Evolutionary conservation across 2,329 filamentous ascomycete genomes (phyloP), one percentile per base, ranked within the genome.

Genomic region (Orbilia oligospora): DNA sequence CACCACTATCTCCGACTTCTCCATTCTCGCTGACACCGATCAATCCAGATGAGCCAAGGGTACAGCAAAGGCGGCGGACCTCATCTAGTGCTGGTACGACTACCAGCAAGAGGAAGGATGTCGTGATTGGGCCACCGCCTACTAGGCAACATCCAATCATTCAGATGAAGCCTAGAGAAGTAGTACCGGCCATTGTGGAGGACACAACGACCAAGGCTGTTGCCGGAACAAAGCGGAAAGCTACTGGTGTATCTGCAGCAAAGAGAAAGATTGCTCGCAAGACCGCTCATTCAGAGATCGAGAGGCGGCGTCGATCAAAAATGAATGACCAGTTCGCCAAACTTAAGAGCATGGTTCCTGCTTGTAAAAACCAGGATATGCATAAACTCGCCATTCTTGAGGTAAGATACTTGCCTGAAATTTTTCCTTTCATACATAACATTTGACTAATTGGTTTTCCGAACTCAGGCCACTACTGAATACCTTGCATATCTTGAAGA

Each of bases 251-350:
- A 33, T 76, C 81, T 81, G 93, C 93, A 0, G 94, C 94, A 0
- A 94, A 94, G n/a, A 89, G 94, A 71, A 98, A 97, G 86, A 97
- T 96, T 81, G 94, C 96, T 5, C 89, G 96, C 81, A 98, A 97
- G 86, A 98, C 95, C 0, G 96, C 96, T 10, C 96, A 99, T 83
- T 97, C 94, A 83, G 86, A 98, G 81, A 99, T 98, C 81, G 96
- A 99, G 86, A 88, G 96, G 55, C 87, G 95, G 73, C 87, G 96
- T 82, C 88, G 96, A 80, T 97, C 93, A 12, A 99, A 98, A 87
- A 99, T 98, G 95, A 98, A 99, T 82, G 95, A 98, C 84, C 96
- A 98, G 85, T 98, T 98, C 86, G 92, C 90, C 1, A 92, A 97
- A 16, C 86, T 98, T 81, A 98, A 98, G 85, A 89, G 91, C 82